Evolutionary conservation across 768 basidiomycete genomes (phyloP).

Genomic region (Filobasidium floriforme): DNA sequence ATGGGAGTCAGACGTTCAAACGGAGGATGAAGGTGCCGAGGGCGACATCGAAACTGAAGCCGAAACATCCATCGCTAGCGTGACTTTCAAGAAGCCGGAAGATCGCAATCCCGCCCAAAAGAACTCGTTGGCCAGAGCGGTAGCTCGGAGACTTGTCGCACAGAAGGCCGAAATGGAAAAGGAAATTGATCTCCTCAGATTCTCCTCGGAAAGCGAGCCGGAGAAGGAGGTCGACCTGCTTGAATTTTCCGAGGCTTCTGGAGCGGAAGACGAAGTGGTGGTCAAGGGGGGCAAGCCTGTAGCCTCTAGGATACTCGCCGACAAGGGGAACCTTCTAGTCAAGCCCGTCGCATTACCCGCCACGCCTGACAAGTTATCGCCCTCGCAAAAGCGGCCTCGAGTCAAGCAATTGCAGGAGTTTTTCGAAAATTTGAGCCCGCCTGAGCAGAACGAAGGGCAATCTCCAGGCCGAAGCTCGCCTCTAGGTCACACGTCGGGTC

Average conservation of each 20-base stretch:
- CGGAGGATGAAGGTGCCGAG: not conserved
- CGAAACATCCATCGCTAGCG: conserved; percentile 11
- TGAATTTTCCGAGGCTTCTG: conserved; percentile 7
- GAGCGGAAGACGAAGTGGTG: conserved; percentile 1
- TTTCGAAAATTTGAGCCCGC: conserved; percentile 17
- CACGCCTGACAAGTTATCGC: not conserved
- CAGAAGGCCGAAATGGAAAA: conserved; percentile 6
- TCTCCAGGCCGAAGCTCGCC: not conserved
- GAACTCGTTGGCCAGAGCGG: conserved; percentile 5
- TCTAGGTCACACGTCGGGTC: not conserved
- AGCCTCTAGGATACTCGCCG: not conserved
- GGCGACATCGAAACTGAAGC: conserved; percentile 7
- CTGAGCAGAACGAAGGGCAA: not conserved
- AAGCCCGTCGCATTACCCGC: not conserved
- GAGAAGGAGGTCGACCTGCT: conserved; percentile 7
- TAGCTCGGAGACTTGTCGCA: not conserved
- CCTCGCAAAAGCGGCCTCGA: conserved; percentile 3
- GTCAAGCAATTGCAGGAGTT: conserved; percentile 17
- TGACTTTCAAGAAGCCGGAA: conserved; percentile 14
- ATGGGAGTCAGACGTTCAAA: conserved; percentile 1
- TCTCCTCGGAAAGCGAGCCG: not conserved
- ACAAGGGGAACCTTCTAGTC: conserved; percentile 2
- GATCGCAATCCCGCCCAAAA: conserved; percentile 1
- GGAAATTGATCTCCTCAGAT: not conserved
- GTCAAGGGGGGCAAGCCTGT: not conserved